phyloP scores from a whole-genome alignment of 495 filamentous ascomycete genomes.

The Penicillium egyptiacum region DNA sequence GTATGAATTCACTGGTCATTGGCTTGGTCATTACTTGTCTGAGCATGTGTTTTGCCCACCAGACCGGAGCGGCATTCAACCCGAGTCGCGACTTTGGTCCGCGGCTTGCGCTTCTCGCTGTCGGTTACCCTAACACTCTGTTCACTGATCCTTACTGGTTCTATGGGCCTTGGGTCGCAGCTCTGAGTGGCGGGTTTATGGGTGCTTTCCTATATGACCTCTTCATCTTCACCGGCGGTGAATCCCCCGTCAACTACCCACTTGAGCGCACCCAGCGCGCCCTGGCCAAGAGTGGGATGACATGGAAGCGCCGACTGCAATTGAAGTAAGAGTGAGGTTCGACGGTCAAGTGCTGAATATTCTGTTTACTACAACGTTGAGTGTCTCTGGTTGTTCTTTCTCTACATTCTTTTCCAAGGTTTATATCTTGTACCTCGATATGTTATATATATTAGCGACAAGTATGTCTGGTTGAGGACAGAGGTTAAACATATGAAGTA shows the following conservation, averaged over 20 bases:
- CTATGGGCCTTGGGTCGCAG: slow-evolving; percentile 51
- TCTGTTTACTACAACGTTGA: neutral
- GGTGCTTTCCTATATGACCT: slow-evolving; percentile 54
- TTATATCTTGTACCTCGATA: neutral
- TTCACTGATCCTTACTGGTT: slow-evolving; percentile 52
- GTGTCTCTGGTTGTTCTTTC: neutral
- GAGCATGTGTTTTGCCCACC: slow-evolving; percentile 46
- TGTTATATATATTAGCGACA: neutral
- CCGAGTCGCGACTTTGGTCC: slow-evolving; percentile 55
- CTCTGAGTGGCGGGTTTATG: slow-evolving; percentile 43
- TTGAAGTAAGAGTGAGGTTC: slow-evolving; percentile 2
- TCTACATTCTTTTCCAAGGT: neutral
- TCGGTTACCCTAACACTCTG: slow-evolving; percentile 44
- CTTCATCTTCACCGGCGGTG: slow-evolving; percentile 53
- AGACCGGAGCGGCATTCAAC: slow-evolving; percentile 51
- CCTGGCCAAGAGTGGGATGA: slow-evolving; percentile 35
- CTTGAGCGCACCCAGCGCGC: slow-evolving; percentile 38
- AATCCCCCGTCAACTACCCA: slow-evolving; percentile 54
- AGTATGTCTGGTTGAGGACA: neutral
- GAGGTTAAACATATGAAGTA: neutral
- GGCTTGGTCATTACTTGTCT: slow-evolving; percentile 47
- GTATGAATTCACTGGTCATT: slow-evolving; percentile 52
- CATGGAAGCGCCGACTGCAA: slow-evolving; percentile 34
- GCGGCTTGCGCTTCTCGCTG: slow-evolving; percentile 40
- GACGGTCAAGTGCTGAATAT: neutral